phyloP scores from a whole-genome alignment of 352 stramenopile genomes.

The Phytophthora nicotianae region DNA sequence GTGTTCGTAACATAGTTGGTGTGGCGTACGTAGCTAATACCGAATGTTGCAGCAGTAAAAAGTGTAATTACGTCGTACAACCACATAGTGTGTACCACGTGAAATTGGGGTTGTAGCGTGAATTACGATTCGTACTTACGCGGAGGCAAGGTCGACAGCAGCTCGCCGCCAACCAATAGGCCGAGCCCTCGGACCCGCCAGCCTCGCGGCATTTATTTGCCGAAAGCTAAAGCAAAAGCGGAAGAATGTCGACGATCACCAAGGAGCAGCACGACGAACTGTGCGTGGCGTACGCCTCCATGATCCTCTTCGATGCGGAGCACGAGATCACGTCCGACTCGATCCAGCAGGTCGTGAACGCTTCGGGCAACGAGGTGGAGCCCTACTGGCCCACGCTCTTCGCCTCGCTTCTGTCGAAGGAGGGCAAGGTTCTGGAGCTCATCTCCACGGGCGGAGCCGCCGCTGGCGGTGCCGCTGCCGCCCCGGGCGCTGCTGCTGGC shows the following conservation, averaged over 20 bases:
- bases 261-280: conserved; percentile 90
- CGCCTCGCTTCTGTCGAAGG: conserved; percentile 71
- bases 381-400: conserved; percentile 87
- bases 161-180: conserved; percentile 44
- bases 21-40: background rate
- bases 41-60: conserved; percentile 27
- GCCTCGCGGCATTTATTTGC: conserved; percentile 44
- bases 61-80: conserved; percentile 23
- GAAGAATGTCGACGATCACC: conserved; percentile 76
- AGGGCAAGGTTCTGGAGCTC: conserved; percentile 78
- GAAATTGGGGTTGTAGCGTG: background rate
- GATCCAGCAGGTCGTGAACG: conserved; percentile 65
- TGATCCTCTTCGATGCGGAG: conserved; percentile 87
- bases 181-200: conserved; percentile 6
- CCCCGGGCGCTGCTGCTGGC: conserved; percentile 43
- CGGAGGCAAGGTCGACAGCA: conserved; percentile 7
- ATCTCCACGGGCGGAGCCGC: conserved; percentile 74
- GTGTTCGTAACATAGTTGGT: conserved; percentile 3
- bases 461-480: conserved; percentile 44
- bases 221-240: conserved; percentile 51
- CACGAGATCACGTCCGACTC: conserved; percentile 82
- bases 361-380: conserved; percentile 86
- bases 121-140: conserved; percentile 31
- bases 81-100: conserved; percentile 4
- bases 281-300: conserved; percentile 80